Conservation (phyloP, 305 asterid species). For the Fraxinus albicans region DNA sequence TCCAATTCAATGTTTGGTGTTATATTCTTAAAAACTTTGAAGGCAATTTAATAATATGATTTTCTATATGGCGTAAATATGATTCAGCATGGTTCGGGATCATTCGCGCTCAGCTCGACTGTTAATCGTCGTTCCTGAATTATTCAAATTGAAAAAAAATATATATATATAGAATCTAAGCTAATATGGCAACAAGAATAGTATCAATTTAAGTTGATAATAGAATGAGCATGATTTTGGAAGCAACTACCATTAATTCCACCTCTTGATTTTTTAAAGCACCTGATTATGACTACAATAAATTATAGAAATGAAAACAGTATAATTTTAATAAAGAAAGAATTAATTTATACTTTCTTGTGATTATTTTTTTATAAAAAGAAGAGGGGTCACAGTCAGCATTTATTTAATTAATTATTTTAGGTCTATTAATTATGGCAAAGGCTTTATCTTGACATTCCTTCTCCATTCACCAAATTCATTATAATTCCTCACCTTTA, state of each 20-base stretch:
- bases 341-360: not conserved
- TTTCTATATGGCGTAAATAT: not conserved
- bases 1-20: not conserved
- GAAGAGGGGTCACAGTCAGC: conserved; percentile 3
- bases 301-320: not conserved
- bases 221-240: not conserved
- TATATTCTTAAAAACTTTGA: not conserved
- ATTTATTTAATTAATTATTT: conserved; percentile 8
- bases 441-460: conserved; percentile 22
- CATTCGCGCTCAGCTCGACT: not conserved
- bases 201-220: not conserved
- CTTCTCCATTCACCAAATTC: conserved; percentile 13
- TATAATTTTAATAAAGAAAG: not conserved
- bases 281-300: not conserved
- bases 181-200: not conserved
- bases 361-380: not conserved
- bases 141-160: not conserved
- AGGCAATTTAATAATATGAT: not conserved
- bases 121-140: not conserved
- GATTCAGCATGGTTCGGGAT: not conserved
- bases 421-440: conserved; percentile 19
- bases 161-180: not conserved
- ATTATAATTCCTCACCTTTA: conserved; percentile 16
- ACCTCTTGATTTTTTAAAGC: not conserved
- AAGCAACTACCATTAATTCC: not conserved